Percentiles rank a stretch among this genome's conserved stretches.
These are phyloP conservation scores for Serendipita sp. DNA, from an alignment of 1,284 basidiomycete species.

Conservation along the genomic window DNA sequence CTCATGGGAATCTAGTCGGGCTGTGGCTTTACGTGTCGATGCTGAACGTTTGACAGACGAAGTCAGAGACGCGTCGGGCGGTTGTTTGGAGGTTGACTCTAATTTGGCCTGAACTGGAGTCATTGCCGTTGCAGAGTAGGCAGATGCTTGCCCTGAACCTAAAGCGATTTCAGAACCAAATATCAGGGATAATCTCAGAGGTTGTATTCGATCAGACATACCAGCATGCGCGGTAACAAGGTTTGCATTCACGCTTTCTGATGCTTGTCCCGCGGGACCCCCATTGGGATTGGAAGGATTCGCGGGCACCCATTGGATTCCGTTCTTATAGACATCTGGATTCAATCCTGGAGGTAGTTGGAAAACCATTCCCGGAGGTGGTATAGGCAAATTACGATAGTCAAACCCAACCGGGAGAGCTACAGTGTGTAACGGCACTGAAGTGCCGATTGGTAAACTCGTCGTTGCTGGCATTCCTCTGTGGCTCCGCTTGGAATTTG, in stretches of 20 bases:
- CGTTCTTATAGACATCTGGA: not conserved
- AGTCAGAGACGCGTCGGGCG: no score
- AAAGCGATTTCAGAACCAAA: no score
- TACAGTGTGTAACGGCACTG: not conserved
- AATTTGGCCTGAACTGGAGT: no score
- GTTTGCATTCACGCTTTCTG: not conserved
- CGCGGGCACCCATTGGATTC: not conserved
- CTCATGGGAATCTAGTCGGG: no score
- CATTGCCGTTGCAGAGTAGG: no score
- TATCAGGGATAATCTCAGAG: no score
- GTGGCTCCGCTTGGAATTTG: not conserved
- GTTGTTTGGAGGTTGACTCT: no score
- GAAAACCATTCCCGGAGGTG: constrained; percentile 1
- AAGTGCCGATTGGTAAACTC: not conserved
- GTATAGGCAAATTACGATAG: not conserved
- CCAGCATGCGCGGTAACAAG: not conserved
- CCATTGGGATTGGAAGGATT: not conserved
- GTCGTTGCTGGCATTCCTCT: not conserved
- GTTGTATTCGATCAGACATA: not conserved
- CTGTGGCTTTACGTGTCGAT: no score
- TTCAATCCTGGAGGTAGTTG: not conserved
- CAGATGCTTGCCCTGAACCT: no score
- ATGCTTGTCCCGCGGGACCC: not conserved
- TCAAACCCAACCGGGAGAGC: not conserved
- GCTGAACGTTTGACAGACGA: no score